Evolutionary conservation across 352 stramenopile genomes (phyloP).

Genomic region (Ophiocytium majus): DNA sequence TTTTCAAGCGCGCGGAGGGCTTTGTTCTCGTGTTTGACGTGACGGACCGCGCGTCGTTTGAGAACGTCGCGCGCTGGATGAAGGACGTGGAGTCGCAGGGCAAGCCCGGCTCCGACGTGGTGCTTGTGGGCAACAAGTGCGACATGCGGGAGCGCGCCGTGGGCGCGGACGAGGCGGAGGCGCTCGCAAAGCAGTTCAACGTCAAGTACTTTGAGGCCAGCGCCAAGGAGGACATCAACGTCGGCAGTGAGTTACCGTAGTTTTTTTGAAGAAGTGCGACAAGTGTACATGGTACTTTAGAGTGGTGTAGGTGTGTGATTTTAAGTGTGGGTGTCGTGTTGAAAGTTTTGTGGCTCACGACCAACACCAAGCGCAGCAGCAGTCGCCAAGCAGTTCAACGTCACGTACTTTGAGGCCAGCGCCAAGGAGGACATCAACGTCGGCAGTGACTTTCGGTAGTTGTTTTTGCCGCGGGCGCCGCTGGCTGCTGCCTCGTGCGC

Average conservation of each 20-base stretch:
- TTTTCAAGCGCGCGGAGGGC: constrained; percentile 73
- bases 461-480: no score
- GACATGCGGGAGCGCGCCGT: constrained; percentile 40
- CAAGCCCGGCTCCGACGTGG: constrained; percentile 46
- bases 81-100: constrained; percentile 63
- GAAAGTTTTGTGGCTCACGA: no score
- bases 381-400: constrained; percentile 35
- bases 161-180: constrained; percentile 35
- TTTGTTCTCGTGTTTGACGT: constrained; percentile 77
- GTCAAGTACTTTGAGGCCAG: constrained; percentile 52
- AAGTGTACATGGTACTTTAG: no score
- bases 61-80: constrained; percentile 76
- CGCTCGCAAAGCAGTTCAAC: constrained; percentile 35
- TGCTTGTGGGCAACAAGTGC: constrained; percentile 53
- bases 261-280: no score
- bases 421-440: constrained; percentile 52
- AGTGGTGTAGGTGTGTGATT: no score
- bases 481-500: no score
- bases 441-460: no score
- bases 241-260: no score
- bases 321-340: no score
- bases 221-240: constrained; percentile 50
- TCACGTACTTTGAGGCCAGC: constrained; percentile 51
- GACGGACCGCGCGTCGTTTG: constrained; percentile 70
- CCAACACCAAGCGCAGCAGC: no score